Evolutionary conservation across 2,329 filamentous ascomycete species (phyloP).

Genomic region (Penicillium sp.): DNA sequence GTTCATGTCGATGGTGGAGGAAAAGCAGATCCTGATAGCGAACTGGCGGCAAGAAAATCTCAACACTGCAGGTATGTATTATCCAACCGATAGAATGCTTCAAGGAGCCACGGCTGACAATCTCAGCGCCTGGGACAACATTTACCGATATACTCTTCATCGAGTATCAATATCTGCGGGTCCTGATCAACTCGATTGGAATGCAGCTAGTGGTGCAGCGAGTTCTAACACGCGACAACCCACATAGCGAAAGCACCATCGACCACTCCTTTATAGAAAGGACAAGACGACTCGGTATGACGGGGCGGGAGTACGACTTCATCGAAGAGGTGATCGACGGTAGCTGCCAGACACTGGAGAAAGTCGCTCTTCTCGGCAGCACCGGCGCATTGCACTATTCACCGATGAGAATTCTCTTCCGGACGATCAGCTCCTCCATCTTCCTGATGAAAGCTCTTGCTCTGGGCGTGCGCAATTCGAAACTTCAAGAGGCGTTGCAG

Average conservation of each 20-base stretch:
- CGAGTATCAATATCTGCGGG: slow-evolving; percentile 46
- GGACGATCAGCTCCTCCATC: slow-evolving; percentile 56
- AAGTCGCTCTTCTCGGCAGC: slow-evolving; percentile 46
- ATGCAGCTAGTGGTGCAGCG: slow-evolving; percentile 56
- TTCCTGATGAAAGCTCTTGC: slow-evolving; percentile 53
- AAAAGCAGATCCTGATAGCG: slow-evolving; percentile 13
- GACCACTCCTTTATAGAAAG: slow-evolving; percentile 13
- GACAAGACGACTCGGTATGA: slow-evolving; percentile 15
- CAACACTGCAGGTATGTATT: slow-evolving; percentile 1
- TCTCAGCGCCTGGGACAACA: not conserved
- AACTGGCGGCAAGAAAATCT: slow-evolving; percentile 13
- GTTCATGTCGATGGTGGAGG: slow-evolving; percentile 10
- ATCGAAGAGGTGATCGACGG: slow-evolving; percentile 55
- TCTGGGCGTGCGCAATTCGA: slow-evolving; percentile 47
- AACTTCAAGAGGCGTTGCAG: slow-evolving; percentile 46
- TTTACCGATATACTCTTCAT: slow-evolving; percentile 51
- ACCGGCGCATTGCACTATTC: slow-evolving; percentile 45
- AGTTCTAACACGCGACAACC: slow-evolving; percentile 28
- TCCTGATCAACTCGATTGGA: slow-evolving; percentile 44
- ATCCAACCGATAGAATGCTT: not conserved
- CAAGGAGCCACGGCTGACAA: not conserved
- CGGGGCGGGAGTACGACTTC: slow-evolving; percentile 47
- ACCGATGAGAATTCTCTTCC: slow-evolving; percentile 53
- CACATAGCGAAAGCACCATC: slow-evolving; percentile 11
- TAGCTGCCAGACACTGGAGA: slow-evolving; percentile 50